Base-by-base conservation (phyloP, 1,284 basidiomycete species). In the Puccinia novopanici region DNA sequence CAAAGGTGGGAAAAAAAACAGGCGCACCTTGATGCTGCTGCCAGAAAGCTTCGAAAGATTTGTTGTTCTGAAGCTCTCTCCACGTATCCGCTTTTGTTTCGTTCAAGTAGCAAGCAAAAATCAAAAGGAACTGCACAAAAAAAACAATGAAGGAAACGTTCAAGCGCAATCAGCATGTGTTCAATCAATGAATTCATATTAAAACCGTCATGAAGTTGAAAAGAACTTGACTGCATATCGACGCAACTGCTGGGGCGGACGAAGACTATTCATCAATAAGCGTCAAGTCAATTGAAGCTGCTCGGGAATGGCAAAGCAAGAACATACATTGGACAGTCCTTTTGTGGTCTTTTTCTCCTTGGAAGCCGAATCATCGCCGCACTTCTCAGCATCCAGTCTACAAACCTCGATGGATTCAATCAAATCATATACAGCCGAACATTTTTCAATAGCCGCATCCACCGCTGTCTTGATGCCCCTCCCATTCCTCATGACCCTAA, bases 101-200 rank as follows among this genome's bases (percentile, higher is more conserved):
- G 83, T 93, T 92, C 40, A 99, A 89, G 85, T 97, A 99, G 0
- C 95, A 92, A 85, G 96, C 93, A 88, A 99, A 98, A 45, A 97
- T 89, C 82, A 98, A 91, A 27, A 99, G 89, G 85, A 93, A 91
- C 82, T 95, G 19, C 45, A 6, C 9, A 24, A 22, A 63, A 9
- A 30, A 34, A 4, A 30, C 0, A 79, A 50, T 40, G 30, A 30
- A 42, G 45, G 15, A 54, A 61, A 81, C 17, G 22, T 83, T 82
- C 50, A 85, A 82, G 55, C 82, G 82, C 71, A 84, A 82, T 74
- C 17, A 61, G 59, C 57, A 63, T 52, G 27, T 27, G 19, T 40
- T 61, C 15, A 71, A 57, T 34, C 1, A 34, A 34, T 34, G 2
- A 34, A 34, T 34, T 34, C 34, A 34, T 50, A 45, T n/a, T 34